Conservation (phyloP, 2,329 filamentous ascomycete species). For the Fusarium lyarnte region DNA sequence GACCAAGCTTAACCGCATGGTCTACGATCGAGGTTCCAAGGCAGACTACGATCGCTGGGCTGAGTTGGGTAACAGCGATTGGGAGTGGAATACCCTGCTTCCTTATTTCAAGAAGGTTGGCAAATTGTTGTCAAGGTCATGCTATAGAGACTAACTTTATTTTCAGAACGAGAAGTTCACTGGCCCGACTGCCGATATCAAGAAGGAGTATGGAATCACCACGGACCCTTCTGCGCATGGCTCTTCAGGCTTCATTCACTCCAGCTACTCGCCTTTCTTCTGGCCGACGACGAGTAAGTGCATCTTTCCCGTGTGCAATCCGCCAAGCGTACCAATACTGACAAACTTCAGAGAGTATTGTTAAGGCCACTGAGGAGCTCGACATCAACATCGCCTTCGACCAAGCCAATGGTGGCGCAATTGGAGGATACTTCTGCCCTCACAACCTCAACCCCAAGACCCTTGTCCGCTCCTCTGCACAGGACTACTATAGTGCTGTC, state of each 20-base stretch:
- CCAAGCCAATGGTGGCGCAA: constrained; percentile 30
- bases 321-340: accelerated
- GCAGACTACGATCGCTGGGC: constrained; percentile 58
- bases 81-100: constrained; percentile 50
- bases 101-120: constrained; percentile 57
- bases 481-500: constrained; percentile 26
- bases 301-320: accelerated
- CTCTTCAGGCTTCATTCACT: constrained; percentile 22
- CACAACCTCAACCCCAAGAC: constrained; percentile 30
- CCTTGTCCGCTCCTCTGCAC: constrained; percentile 27
- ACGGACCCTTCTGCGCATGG: constrained; percentile 26
- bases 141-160: not conserved
- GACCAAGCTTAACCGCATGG: constrained; percentile 53
- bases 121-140: accelerated
- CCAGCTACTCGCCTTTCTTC: constrained; percentile 37
- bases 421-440: constrained; percentile 35
- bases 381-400: constrained; percentile 18
- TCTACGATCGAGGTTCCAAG: constrained; percentile 50
- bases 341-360: constrained; percentile 17
- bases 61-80: constrained; percentile 56
- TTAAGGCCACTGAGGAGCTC: constrained; percentile 23
- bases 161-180: constrained; percentile 32
- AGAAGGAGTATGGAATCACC: constrained; percentile 27
- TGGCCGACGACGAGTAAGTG: constrained; percentile 39
- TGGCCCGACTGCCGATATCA: constrained; percentile 11